Evolutionary conservation across 768 basidiomycete species (phyloP).

Genomic region (Strobilomyces confusus): DNA sequence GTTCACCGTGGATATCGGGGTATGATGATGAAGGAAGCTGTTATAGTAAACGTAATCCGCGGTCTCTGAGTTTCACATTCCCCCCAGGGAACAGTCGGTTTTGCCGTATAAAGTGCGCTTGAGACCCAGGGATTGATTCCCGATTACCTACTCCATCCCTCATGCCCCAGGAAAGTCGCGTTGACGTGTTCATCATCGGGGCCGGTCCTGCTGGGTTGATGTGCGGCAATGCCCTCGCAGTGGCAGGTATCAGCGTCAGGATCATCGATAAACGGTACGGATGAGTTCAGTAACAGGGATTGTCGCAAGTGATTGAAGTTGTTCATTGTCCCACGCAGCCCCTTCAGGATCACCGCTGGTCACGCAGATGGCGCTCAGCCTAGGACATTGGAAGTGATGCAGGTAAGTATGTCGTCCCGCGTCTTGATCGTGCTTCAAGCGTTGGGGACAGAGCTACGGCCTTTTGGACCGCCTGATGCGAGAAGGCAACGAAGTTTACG

Average conservation of each 20-base stretch:
- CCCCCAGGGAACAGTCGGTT: no score
- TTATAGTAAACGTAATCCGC: no score
- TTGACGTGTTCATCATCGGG: slow-evolving; percentile 46
- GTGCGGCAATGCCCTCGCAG: slow-evolving; percentile 54
- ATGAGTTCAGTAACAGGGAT: neutral
- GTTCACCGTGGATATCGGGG: no score
- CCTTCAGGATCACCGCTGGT: slow-evolving; percentile 40
- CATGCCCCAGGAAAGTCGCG: slow-evolving; percentile 10
- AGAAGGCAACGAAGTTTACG: slow-evolving; percentile 66
- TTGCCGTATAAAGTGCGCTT: no score
- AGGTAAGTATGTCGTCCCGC: slow-evolving; percentile 30
- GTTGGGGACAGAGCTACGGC: slow-evolving; percentile 54
- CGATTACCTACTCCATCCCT: no score
- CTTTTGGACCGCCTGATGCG: slow-evolving; percentile 35
- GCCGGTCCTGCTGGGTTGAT: slow-evolving; percentile 59
- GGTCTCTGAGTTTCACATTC: no score
- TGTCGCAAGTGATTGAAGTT: no score
- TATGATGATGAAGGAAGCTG: no score
- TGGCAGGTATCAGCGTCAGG: slow-evolving; percentile 40
- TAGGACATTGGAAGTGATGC: slow-evolving; percentile 51
- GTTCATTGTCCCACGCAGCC: slow-evolving; percentile 32
- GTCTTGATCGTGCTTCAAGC: neutral
- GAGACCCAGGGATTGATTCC: no score
- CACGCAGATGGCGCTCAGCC: slow-evolving; percentile 57
- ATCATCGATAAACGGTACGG: slow-evolving; percentile 45